Evolutionary conservation across 768 basidiomycete species (phyloP), one percentile per base, ranked within the genome.

Genomic region (Suillus luteus): DNA sequence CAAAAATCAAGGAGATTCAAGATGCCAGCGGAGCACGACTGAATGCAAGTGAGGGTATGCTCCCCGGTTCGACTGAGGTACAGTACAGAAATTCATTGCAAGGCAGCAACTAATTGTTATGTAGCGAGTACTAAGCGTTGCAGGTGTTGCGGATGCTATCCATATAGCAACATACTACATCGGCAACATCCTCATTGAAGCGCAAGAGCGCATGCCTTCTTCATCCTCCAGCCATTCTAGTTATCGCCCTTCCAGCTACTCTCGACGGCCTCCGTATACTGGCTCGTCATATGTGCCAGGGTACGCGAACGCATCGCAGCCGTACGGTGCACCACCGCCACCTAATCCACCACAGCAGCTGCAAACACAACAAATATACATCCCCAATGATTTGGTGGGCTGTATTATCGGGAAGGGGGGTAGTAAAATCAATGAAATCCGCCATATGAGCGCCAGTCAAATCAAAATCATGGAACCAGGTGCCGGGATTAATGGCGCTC

Each of bases 121-220:
- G 17, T 74, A 98, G 96, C 93, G 97, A 63, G 95, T 99, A 31
- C 85, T 99, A 60, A 97, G 95, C 69, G 96, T 99, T 43, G 95
- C 96, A 27, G 97, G 97, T 43, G 97, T 99, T 59, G 97, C 97
- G 24, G 97, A 99, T 75, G 97, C 97, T 37, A 95, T 99, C 63
- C 97, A 99, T 76, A 99, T 99, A 66, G 97, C 97, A 46, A 98
- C 96, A 4, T 99, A 99, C 79, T 99, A 99, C 76, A 96, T 99
- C 66, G 97, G 97, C 62, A 98, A 95, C 67, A 97, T 99, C 71
- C 88, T 99, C 61, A 91, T 96, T 68, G 95, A 97, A 75, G 90
- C 94, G 7, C 90, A 93, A 73, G 92, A 93, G 66, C 89, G 90
- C 64, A 86, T 86, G 85, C 92, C 92, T 5, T 81, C 91, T 59